Conservation (phyloP, 2,329 filamentous ascomycete genomes). For the Blastomyces gilchristii region DNA sequence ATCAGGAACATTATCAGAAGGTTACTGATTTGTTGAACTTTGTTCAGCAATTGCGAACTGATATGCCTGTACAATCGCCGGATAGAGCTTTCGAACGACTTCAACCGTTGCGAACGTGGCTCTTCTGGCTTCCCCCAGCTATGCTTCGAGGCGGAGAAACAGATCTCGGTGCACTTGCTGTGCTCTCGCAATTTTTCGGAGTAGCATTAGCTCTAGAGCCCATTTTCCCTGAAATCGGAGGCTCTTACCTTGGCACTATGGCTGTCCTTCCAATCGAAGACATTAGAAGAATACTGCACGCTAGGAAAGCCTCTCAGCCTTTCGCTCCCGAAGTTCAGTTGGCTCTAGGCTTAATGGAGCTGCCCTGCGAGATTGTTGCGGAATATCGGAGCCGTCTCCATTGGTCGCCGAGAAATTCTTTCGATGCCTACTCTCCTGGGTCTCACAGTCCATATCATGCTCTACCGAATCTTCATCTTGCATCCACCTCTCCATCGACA, state of each 20-base stretch:
- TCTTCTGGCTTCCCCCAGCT: conserved; percentile 88
- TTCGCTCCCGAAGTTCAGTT: conserved; percentile 51
- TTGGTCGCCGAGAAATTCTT: conserved; percentile 40
- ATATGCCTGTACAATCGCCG: conserved; percentile 58
- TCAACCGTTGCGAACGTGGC: conserved; percentile 78
- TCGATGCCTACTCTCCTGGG: conserved; percentile 30
- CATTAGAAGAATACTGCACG: conserved; percentile 65
- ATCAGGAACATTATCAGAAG: conserved; percentile 58
- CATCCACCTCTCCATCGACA: conserved; percentile 30
- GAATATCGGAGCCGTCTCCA: conserved; percentile 62
- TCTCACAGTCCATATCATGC: conserved; percentile 28
- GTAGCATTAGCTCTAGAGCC: conserved; percentile 79
- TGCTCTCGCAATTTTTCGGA: conserved; percentile 86
- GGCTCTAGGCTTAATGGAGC: conserved; percentile 59
- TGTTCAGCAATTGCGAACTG: conserved; percentile 60
- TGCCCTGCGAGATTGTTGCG: conserved; percentile 57
- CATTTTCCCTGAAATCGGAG: conserved; percentile 81
- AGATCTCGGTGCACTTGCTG: conserved; percentile 67
- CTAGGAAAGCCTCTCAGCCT: conserved; percentile 52
- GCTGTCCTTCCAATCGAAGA: conserved; percentile 74
- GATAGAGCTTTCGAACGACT: conserved; percentile 84
- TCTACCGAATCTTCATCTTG: conserved; percentile 24
- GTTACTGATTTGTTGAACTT: conserved; percentile 62
- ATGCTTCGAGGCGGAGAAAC: conserved; percentile 67
- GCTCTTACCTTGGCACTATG: conserved; percentile 75